Evolutionary conservation across 768 basidiomycete species (phyloP).

Genomic region (Lactarius indigo): DNA sequence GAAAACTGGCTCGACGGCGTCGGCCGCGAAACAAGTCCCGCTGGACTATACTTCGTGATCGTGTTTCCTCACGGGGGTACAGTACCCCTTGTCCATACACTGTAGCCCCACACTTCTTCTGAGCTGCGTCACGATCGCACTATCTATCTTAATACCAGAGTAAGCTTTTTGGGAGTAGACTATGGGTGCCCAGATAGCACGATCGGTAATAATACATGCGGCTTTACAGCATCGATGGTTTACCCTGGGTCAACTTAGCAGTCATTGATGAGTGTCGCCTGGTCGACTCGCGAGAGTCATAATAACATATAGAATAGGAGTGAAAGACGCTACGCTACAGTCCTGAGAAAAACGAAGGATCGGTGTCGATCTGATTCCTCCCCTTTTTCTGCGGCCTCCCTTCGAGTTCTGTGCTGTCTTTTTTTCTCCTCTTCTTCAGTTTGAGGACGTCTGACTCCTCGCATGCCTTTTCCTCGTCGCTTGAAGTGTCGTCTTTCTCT

Average conservation of each 20-base stretch:
- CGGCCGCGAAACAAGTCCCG: slow-evolving; percentile 14
- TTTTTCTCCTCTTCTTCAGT: slow-evolving; percentile 55
- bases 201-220: slow-evolving; percentile 15
- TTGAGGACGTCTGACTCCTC: slow-evolving; percentile 31
- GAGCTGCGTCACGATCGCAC: not conserved
- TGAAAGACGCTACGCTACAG: slow-evolving; percentile 37
- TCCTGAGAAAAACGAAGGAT: slow-evolving; percentile 64
- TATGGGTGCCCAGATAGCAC: not conserved
- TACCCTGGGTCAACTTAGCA: slow-evolving; percentile 11
- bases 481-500: slow-evolving; percentile 26
- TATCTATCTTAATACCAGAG: not conserved
- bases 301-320: not conserved
- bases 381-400: slow-evolving; percentile 54
- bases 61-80: not conserved
- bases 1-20: not conserved
- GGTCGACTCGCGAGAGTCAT: not conserved
- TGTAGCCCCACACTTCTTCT: not conserved
- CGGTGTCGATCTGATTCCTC: slow-evolving; percentile 53
- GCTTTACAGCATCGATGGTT: not conserved
- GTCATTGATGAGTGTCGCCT: not conserved
- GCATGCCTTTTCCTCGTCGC: slow-evolving; percentile 28
- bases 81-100: slow-evolving; percentile 8
- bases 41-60: slow-evolving; percentile 1
- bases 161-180: not conserved
- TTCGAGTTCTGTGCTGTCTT: slow-evolving; percentile 45